Base-by-base conservation (phyloP, 73 alveolate genomes). In the Breviolum minutum region DNA sequence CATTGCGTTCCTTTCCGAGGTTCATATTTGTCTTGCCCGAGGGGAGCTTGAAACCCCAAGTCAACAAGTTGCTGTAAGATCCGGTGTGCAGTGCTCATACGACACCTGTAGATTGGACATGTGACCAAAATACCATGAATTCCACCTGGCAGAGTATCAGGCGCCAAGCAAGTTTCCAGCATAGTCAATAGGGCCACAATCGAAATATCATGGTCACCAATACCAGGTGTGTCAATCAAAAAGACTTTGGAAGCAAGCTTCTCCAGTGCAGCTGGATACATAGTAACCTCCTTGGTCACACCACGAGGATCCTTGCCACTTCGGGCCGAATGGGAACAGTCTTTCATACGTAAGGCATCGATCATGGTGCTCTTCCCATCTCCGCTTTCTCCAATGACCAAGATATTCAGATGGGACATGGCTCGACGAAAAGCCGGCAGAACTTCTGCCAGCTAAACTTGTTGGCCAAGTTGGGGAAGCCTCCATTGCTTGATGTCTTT, bases 281-380 rank as follows among this genome's bases (percentile, higher is more conserved):
- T 83, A 40, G 60, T 64, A 22, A 83, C 54, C 24, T 83, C 74
- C 93, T 83, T 83, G 32, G 93, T 83, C 40, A 83, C 93, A 61
- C 93, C 93, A 24, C 82, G 61, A 7, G 87, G 87, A 32, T 30
- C 32, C 87, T 26, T 26, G 64, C 87, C 87, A 79, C 87, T 19
- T 26, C 26, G 63, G 62, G 87, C 64, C 63, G 26, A 63, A 61
- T 26, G 26, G 19, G 87, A 26, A 14, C 87, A 10, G 63, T 13
- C 7, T n/a, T 27, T 30, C 54, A 48, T 74, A 7, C 93, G 93
- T 54, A 83, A 54, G 60, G 93, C 93, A 40, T 83, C 40, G 93
- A 83, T 83, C 93, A 83, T 8, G 32, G 93, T 83, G 74, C 93
- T 83, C 73, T 83, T 83, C 13, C 93, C 93, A 64, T 83, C 93